Base-by-base conservation (phyloP, 768 basidiomycete genomes). In the Russula sp. region DNA sequence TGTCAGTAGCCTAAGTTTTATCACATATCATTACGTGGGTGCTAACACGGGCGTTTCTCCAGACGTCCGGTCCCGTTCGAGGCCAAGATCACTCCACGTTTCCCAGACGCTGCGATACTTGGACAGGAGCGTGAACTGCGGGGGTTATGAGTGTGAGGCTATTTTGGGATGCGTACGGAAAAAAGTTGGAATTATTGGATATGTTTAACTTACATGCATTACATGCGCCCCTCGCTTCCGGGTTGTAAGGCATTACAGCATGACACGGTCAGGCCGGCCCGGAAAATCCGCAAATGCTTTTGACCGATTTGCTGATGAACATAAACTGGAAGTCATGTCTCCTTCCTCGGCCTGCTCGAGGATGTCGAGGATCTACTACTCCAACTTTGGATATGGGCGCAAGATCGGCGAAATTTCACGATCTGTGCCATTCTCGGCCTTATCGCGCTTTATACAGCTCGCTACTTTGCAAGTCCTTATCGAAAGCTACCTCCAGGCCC, bases 1-100 rank as follows among this genome's bases (percentile, higher is more conserved):
- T 54, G 64, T 65, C 9, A 42, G 64, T 30, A 40, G 22, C n/a
- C n/a, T n/a, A n/a, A n/a, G 22, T 6, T 38, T 32, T 24, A 36
- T 55, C 36, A 22, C 22, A 16, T 40, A 14, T 5, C 8, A 2
- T 2, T 1, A 34, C 8, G 22, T 8, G n/a, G 36, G 18, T 55
- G 36, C 54, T 55, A 8, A 55, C 24, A 2, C 8, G 13, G 3
- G n/a, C 10, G 11, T n/a, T 8, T 18, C 8, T 16, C 5, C 36
- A 55, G 54, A 24, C 54, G 22, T 8, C 54, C 54, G 6, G 26
- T 38, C 22, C 54, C 54, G 6, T 40, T 55, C 34, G 54, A 55
- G 11, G 13, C 24, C 22, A 18, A 55, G 36, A 18, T 38, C 13
- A 24, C 36, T 18, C 34, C 54, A 8, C 54, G 54, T 0, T 55